These are phyloP conservation scores for Thalassiosira livingstoniorum DNA, from an alignment of 352 stramenopile genomes.

Conservation along the genomic window DNA sequence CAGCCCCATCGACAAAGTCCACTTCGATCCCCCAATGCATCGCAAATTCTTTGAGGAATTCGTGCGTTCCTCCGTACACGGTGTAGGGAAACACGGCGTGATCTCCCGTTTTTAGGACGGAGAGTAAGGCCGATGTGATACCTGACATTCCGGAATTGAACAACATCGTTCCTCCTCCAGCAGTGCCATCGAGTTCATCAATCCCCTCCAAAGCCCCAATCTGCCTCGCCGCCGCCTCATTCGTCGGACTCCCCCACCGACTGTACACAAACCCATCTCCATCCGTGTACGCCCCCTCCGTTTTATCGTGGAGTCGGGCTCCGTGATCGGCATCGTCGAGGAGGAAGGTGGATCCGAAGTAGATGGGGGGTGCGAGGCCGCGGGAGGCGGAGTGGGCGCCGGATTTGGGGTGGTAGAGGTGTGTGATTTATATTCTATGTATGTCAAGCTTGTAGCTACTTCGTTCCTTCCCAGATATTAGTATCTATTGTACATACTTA, in stretches of 20 bases:
- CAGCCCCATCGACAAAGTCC: constrained; percentile 62
- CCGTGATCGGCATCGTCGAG: constrained; percentile 68
- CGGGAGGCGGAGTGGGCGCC: constrained; percentile 51
- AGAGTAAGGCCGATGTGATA: constrained; percentile 65
- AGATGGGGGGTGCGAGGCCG: constrained; percentile 59
- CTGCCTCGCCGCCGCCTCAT: constrained; percentile 59
- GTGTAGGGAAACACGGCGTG: constrained; percentile 69
- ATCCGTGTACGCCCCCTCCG: constrained; percentile 63
- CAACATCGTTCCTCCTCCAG: too few relatives aligned
- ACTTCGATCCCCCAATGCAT: constrained; percentile 65
- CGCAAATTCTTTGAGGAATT: constrained; percentile 69
- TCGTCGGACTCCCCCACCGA: constrained; percentile 63
- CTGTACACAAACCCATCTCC: constrained; percentile 68
- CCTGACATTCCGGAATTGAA: constrained; percentile 65
- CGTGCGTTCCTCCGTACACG: constrained; percentile 73
- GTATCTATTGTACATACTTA: too few relatives aligned
- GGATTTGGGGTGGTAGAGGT: constrained; percentile 49
- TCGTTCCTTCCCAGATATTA: too few relatives aligned
- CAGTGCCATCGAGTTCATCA: constrained; percentile 24
- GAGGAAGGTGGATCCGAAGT: constrained; percentile 64
- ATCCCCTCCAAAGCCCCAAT: constrained; percentile 66
- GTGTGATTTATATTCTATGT: too few relatives aligned
- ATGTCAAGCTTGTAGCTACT: too few relatives aligned
- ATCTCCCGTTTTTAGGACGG: constrained; percentile 55
- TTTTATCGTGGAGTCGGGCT: constrained; percentile 63